These are phyloP conservation scores for Botrytis cinerea DNA, from an alignment of 2,329 filamentous ascomycete species.

Conservation along the genomic window DNA sequence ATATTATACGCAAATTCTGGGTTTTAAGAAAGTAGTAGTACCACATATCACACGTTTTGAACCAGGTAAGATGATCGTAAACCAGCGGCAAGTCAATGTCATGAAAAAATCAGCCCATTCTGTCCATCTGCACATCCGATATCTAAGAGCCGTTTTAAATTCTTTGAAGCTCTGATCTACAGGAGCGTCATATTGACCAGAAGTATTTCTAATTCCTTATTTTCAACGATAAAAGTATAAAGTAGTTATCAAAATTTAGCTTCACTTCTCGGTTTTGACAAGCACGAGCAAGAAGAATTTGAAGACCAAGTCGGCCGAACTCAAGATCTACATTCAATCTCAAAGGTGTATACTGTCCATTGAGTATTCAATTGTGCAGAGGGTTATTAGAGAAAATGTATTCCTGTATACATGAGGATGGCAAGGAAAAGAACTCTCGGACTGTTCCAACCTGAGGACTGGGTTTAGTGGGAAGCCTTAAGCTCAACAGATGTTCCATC, in stretches of 20 bases:
- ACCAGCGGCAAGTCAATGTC: background rate
- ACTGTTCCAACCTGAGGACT: background rate
- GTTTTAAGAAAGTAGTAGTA: background rate
- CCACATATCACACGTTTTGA: background rate
- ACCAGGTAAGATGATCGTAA: background rate
- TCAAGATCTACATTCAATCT: no score
- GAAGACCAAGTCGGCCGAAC: no score
- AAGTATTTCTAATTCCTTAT: fast-evolving
- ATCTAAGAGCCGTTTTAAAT: background rate
- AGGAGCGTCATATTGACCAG: background rate
- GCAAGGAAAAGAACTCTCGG: no score
- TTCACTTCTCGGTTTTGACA: background rate
- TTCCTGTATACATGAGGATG: no score
- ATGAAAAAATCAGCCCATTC: background rate
- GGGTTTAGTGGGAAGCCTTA: background rate
- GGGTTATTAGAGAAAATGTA: no score
- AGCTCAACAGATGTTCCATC: background rate
- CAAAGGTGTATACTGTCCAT: no score
- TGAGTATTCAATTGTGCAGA: no score
- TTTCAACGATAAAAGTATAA: background rate
- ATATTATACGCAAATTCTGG: no score
- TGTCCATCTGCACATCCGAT: background rate
- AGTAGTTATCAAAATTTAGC: background rate
- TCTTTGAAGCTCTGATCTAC: background rate
- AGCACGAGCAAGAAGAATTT: background rate